Evolutionary conservation across 2,329 filamentous ascomycete genomes (phyloP).

Genomic region (Madurella mycetomatis): DNA sequence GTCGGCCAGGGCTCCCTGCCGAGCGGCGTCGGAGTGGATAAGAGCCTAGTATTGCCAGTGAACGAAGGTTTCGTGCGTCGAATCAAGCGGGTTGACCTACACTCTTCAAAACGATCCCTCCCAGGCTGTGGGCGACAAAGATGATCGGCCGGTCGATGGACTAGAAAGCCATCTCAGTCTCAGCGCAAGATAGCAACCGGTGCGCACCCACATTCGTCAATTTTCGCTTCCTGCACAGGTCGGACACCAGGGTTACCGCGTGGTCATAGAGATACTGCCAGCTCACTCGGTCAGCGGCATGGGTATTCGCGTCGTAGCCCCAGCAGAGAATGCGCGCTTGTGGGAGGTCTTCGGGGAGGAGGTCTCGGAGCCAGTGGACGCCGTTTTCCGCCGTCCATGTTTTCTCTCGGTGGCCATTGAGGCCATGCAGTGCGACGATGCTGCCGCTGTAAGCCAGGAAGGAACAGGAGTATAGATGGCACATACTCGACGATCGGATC

Average conservation of each 20-base stretch:
- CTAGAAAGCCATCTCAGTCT: slow-evolving; percentile 14
- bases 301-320: slow-evolving; percentile 68
- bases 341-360: slow-evolving; percentile 53
- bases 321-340: slow-evolving; percentile 64
- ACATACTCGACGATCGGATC: too few species aligned
- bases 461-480: background rate
- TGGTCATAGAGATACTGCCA: slow-evolving; percentile 33
- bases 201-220: slow-evolving; percentile 19
- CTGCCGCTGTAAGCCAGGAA: background rate
- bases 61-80: too few species aligned
- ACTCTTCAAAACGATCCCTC: slow-evolving; percentile 66
- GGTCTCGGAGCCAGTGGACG: slow-evolving; percentile 63
- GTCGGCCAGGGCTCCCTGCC: slow-evolving; percentile 46
- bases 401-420: slow-evolving; percentile 59
- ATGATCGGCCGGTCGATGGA: slow-evolving; percentile 58
- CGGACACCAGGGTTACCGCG: slow-evolving; percentile 31
- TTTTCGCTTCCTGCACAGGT: slow-evolving; percentile 29
- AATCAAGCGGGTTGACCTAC: slow-evolving; percentile 39
- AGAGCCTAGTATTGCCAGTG: slow-evolving; percentile 30
- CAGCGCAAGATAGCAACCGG: slow-evolving; percentile 3
- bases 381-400: slow-evolving; percentile 57
- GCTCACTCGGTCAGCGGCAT: slow-evolving; percentile 27
- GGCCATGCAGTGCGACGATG: slow-evolving; percentile 66
- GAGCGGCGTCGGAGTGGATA: slow-evolving; percentile 32
- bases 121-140: slow-evolving; percentile 69